Percentiles rank a stretch among this genome's conserved stretches.
These are phyloP conservation scores for Camellia granthamiana DNA, from an alignment of 148 eudicot genomes.

Conservation along the genomic window DNA sequence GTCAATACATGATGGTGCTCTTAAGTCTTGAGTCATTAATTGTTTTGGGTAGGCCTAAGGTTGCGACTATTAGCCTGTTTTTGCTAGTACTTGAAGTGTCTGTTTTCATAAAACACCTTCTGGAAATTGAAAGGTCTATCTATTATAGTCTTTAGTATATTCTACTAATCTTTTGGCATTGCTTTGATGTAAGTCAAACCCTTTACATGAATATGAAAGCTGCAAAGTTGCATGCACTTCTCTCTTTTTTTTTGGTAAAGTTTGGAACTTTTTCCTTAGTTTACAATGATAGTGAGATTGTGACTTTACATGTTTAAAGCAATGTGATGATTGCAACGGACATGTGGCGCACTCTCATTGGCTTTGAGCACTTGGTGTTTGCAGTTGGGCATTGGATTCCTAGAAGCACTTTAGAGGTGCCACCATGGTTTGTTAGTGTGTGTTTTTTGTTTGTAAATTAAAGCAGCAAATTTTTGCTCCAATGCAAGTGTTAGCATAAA, in stretches of 20 bases:
- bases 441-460: too few species aligned
- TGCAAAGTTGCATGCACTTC: slow-evolving; percentile 3
- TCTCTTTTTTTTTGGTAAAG: neutral
- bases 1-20: too few species aligned
- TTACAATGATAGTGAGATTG: slow-evolving; percentile 10
- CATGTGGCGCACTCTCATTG: neutral
- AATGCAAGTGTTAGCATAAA: too few species aligned
- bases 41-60: too few species aligned
- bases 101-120: neutral
- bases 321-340: slow-evolving; percentile 11
- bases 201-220: slow-evolving; percentile 5
- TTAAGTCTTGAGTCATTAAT: too few species aligned
- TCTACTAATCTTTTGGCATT: neutral
- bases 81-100: neutral
- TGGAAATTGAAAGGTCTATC: neutral
- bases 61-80: too few species aligned
- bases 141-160: neutral
- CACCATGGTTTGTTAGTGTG: too few species aligned
- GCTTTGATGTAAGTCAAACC: slow-evolving; percentile 5
- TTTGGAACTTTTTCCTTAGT: neutral
- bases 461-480: too few species aligned
- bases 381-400: slow-evolving; percentile 16
- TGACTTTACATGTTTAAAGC: slow-evolving; percentile 14
- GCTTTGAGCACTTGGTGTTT: slow-evolving; percentile 3
- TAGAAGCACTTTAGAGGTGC: neutral